Percentiles rank a stretch among this genome's conserved stretches.
Evolutionary conservation across 805 yeast genomes (phyloP).

Genomic region (Scheffersomyces ergatensis): DNA sequence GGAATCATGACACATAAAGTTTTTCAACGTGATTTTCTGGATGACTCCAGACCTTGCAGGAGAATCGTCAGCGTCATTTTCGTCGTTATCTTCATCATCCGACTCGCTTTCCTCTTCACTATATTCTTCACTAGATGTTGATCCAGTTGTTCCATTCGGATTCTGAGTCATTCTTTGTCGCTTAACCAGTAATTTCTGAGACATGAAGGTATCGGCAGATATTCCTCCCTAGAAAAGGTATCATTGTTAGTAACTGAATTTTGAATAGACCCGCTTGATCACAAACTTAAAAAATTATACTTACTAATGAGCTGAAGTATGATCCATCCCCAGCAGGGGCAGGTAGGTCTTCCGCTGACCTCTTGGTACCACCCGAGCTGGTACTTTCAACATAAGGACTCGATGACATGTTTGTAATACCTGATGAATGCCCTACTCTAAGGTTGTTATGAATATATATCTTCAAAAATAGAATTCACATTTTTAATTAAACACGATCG

Average conservation of each 20-base stretch:
- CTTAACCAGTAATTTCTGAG: neutral
- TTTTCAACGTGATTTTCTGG: slow-evolving; percentile 56
- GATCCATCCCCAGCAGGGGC: neutral
- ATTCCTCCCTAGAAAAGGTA: neutral
- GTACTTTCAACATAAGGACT: neutral
- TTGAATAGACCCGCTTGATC: neutral
- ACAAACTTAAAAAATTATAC: neutral
- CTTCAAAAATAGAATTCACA: too few species aligned
- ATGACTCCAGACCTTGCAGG: slow-evolving; percentile 65
- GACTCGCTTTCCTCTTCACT: slow-evolving; percentile 1
- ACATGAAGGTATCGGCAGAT: neutral
- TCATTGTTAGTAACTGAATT: neutral
- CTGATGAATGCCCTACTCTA: too few species aligned
- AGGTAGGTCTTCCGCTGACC: neutral
- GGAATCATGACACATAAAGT: slow-evolving; percentile 89
- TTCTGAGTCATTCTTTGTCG: neutral
- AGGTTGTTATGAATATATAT: too few species aligned
- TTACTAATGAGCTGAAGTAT: neutral
- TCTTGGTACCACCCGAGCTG: neutral
- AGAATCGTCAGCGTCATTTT: slow-evolving; percentile 9
- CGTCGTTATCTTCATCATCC: slow-evolving; percentile 8
- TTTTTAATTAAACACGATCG: too few species aligned
- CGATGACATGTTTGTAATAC: neutral
- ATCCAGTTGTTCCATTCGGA: neutral
- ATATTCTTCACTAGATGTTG: neutral